phyloP scores from a whole-genome alignment of 495 filamentous ascomycete genomes.

The Trichocladium uniseriatum region DNA sequence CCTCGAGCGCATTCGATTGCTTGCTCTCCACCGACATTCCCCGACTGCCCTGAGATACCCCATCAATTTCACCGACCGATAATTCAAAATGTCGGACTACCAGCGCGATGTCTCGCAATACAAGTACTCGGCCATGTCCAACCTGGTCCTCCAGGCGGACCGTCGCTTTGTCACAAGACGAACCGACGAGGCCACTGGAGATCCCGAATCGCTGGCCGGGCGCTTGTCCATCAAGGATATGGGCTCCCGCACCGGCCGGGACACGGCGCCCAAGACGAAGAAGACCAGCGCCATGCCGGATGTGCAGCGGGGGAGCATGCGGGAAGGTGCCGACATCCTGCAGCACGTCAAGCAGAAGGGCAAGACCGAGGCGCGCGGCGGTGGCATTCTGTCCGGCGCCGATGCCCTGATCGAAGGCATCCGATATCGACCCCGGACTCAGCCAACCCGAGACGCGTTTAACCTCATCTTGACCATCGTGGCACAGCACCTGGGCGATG shows the following conservation, averaged over 20 bases:
- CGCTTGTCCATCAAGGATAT: constrained; percentile 90
- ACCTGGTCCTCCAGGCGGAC: constrained; percentile 99
- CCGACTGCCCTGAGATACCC: neutral
- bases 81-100: constrained; percentile 66
- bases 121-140: constrained; percentile 99
- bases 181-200: constrained; percentile 90
- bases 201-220: constrained; percentile 93
- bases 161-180: constrained; percentile 86
- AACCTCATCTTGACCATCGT: constrained; percentile 90
- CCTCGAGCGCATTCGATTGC: neutral
- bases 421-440: constrained; percentile 78
- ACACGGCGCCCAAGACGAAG: constrained; percentile 71
- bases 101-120: constrained; percentile 89
- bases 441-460: constrained; percentile 89
- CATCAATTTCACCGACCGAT: neutral
- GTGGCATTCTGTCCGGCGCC: constrained; percentile 73
- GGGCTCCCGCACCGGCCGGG: constrained; percentile 73
- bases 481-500: constrained; percentile 80
- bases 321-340: constrained; percentile 80
- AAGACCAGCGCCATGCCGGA: constrained; percentile 53
- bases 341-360: constrained; percentile 81
- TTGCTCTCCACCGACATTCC: neutral
- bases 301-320: constrained; percentile 67
- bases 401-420: constrained; percentile 81
- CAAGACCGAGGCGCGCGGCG: constrained; percentile 66